Conservation (phyloP, 139 green algal species). For the Picochlorum sp. region DNA sequence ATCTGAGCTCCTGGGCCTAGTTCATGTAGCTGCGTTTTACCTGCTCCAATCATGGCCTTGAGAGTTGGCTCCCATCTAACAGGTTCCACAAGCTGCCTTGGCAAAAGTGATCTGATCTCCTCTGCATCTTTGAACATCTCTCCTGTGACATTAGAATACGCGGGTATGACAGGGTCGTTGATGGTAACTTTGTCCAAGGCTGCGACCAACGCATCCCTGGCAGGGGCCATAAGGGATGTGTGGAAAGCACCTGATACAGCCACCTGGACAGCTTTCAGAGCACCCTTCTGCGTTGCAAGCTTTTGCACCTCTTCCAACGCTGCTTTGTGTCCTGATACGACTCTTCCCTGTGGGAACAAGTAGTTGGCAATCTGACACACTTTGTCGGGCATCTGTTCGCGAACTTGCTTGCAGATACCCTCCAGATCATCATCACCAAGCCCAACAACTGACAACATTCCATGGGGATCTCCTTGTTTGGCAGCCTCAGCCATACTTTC, state of each 20-base stretch:
- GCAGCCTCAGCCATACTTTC: constrained; percentile 76
- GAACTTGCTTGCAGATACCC: constrained; percentile 29
- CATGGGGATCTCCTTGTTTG: constrained; percentile 49
- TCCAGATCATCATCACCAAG: constrained; percentile 62
- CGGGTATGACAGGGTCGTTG: constrained; percentile 57
- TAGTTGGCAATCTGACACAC: constrained; percentile 83
- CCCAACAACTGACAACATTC: constrained; percentile 86
- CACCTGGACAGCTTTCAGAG: constrained; percentile 67
- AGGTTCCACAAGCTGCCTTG: constrained; percentile 80
- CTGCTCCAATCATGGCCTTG: constrained; percentile 33
- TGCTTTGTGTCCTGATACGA: constrained; percentile 65
- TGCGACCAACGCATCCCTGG: constrained; percentile 50
- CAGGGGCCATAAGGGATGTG: constrained; percentile 76
- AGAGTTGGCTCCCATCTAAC: constrained; percentile 62
- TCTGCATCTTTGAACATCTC: constrained; percentile 46
- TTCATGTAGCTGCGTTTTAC: constrained; percentile 71
- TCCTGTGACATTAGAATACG: constrained; percentile 85
- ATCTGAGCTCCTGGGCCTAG: constrained; percentile 84
- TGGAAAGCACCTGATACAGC: constrained; percentile 88
- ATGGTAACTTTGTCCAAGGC: constrained; percentile 57
- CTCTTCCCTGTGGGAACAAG: constrained; percentile 81
- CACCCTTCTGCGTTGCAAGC: constrained; percentile 50
- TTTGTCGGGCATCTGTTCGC: constrained; percentile 20
- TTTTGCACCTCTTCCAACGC: constrained; percentile 51
- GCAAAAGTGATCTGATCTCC: constrained; percentile 55